phyloP scores from a whole-genome alignment of 2,329 filamentous ascomycete species.

The Neofusicoccum kwambonambiense region DNA sequence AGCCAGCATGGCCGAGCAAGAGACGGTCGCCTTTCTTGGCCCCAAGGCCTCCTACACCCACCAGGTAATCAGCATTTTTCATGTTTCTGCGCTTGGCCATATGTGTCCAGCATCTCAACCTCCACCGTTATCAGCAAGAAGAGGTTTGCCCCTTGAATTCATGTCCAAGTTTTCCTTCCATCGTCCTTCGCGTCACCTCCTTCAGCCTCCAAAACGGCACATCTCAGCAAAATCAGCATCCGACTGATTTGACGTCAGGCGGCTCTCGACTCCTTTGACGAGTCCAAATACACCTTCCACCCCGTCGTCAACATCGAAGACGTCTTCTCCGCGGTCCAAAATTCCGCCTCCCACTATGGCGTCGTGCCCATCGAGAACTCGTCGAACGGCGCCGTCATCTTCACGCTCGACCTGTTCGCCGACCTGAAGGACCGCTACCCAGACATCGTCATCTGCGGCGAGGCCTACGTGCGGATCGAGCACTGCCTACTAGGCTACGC shows the following conservation, averaged over 20 bases:
- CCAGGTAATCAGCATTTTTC: conserved; percentile 51
- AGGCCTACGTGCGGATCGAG: conserved; percentile 83
- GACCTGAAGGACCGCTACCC: conserved; percentile 65
- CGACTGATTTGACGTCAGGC: conserved; percentile 42
- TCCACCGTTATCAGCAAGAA: no score
- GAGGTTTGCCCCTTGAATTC: no score
- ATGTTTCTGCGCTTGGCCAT: neutral
- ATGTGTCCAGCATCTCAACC: no score
- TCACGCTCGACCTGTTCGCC: conserved; percentile 85
- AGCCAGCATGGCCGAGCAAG: conserved; percentile 11
- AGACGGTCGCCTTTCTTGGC: conserved; percentile 58
- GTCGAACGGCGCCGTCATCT: conserved; percentile 87
- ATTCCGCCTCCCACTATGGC: conserved; percentile 63
- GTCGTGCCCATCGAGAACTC: conserved; percentile 96
- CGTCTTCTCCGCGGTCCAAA: conserved; percentile 77
- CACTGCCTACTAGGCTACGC: conserved; percentile 73
- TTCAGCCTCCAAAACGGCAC: neutral
- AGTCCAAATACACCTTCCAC: conserved; percentile 37
- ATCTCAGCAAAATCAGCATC: neutral
- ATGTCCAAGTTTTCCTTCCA: neutral
- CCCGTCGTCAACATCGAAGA: conserved; percentile 57
- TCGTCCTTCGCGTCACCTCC: neutral
- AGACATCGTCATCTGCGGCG: conserved; percentile 74
- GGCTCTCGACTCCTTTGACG: conserved; percentile 50
- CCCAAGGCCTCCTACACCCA: conserved; percentile 68